These are phyloP conservation scores for Fusarium nygamai DNA, from an alignment of 2,329 filamentous ascomycete species.

Conservation along the genomic window DNA sequence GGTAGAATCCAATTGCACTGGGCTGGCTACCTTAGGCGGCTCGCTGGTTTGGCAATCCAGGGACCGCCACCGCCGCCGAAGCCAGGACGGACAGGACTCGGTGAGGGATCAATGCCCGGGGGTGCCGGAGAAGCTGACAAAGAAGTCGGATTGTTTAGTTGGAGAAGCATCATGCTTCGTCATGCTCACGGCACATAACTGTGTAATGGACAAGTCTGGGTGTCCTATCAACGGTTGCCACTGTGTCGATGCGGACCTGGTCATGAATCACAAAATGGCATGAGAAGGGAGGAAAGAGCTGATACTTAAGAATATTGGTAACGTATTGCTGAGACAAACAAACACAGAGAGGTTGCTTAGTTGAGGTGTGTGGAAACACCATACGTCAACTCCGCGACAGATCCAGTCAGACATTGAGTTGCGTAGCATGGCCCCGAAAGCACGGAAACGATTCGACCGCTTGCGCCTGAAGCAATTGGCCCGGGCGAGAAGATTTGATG, in stretches of 20 bases:
- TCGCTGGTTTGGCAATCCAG: conserved; percentile 7
- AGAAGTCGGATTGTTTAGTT: conserved; percentile 28
- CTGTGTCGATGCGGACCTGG: background rate
- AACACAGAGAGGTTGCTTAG: background rate
- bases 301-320: conserved; percentile 23
- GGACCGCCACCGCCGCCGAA: conserved; percentile 37
- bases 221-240: conserved; percentile 1
- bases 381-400: conserved; percentile 34
- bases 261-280: conserved; percentile 4
- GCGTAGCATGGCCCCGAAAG: conserved; percentile 23
- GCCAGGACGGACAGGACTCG: conserved; percentile 32
- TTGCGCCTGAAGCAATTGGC: conserved; percentile 17
- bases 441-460: conserved; percentile 28
- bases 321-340: conserved; percentile 19
- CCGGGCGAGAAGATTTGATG: conserved; percentile 7
- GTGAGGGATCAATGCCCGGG: conserved; percentile 39
- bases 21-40: background rate
- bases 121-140: conserved; percentile 38
- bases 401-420: conserved; percentile 21
- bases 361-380: conserved; percentile 31
- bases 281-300: background rate
- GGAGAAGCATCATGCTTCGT: conserved; percentile 35
- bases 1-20: background rate
- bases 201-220: background rate
- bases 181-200: conserved; percentile 33